Percentiles rank a stretch among this genome's conserved stretches.
Evolutionary conservation across 2,329 filamentous ascomycete genomes (phyloP).

Genomic region (Aspergillus felis): DNA sequence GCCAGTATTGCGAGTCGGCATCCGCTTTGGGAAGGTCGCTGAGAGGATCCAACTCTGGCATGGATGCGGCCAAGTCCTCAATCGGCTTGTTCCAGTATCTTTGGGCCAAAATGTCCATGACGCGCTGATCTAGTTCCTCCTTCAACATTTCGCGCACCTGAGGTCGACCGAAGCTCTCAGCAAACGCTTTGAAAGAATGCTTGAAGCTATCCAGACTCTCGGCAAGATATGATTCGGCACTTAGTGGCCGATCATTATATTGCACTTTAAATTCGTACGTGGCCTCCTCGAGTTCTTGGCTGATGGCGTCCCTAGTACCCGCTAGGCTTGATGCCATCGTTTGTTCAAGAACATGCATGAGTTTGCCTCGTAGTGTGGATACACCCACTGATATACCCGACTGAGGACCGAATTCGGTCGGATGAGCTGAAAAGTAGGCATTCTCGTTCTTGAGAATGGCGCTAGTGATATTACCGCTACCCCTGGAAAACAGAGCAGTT

Average conservation of each 20-base stretch:
- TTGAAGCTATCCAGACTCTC: slow-evolving; percentile 96
- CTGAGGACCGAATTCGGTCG: slow-evolving; percentile 70
- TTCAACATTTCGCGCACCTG: slow-evolving; percentile 90
- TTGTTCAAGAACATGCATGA: slow-evolving; percentile 95
- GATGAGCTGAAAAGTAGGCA: slow-evolving; percentile 79
- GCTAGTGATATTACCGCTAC: slow-evolving; percentile 71
- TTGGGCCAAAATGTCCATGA: slow-evolving; percentile 86
- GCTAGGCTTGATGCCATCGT: slow-evolving; percentile 94
- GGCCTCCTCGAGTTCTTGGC: slow-evolving; percentile 91
- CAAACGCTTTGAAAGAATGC: slow-evolving; percentile 93
- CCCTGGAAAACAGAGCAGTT: slow-evolving; percentile 74
- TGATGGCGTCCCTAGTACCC: slow-evolving; percentile 84
- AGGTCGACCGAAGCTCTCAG: slow-evolving; percentile 80
- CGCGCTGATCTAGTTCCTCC: slow-evolving; percentile 86
- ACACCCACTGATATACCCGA: slow-evolving; percentile 76
- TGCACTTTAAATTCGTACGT: slow-evolving; percentile 99
- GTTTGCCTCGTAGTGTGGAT: slow-evolving; percentile 81
- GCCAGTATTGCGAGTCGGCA: slow-evolving; percentile 84
- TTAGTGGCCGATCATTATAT: slow-evolving; percentile 93
- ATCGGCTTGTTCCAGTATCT: slow-evolving; percentile 97
- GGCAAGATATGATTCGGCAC: slow-evolving; percentile 92
- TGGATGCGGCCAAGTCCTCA: slow-evolving; percentile 67
- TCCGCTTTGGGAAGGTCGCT: slow-evolving; percentile 79
- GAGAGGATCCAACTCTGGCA: slow-evolving; percentile 67
- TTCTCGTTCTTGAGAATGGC: slow-evolving; percentile 86